Conservation (phyloP, 345 rosid species). For the Arabis hirsuta region DNA sequence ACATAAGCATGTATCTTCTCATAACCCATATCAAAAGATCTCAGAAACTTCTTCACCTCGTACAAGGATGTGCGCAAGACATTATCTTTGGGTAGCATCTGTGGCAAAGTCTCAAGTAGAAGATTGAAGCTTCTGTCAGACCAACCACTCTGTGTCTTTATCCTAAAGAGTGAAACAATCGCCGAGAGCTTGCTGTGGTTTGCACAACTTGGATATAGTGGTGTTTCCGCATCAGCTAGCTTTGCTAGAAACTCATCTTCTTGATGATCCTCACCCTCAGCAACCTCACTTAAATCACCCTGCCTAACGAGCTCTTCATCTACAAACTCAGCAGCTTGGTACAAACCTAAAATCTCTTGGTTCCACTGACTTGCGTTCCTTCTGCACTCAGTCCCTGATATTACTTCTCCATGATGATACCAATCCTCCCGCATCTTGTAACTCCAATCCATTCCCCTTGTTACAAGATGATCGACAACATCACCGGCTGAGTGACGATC, state of each 20-base stretch:
- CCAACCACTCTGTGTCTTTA: neutral
- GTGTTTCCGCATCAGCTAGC: neutral
- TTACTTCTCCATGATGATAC: slow-evolving; percentile 14
- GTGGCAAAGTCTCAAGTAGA: neutral
- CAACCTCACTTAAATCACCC: neutral
- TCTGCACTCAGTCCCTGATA: neutral
- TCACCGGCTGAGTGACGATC: too few relatives aligned
- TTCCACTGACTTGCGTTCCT: neutral
- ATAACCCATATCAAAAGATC: neutral
- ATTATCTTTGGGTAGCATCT: neutral
- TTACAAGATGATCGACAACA: too few relatives aligned
- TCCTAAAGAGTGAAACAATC: neutral
- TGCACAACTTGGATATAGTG: neutral
- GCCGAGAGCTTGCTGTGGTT: neutral
- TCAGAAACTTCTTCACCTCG: neutral
- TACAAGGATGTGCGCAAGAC: neutral
- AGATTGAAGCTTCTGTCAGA: neutral
- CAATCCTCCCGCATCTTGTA: neutral
- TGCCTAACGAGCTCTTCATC: neutral
- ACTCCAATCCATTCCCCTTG: neutral
- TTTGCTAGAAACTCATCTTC: neutral
- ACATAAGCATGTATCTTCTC: neutral
- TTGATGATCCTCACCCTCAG: neutral
- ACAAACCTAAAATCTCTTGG: neutral
- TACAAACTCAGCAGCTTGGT: neutral